phyloP scores from a whole-genome alignment of 1,284 basidiomycete species.

The Boletus sp. region DNA sequence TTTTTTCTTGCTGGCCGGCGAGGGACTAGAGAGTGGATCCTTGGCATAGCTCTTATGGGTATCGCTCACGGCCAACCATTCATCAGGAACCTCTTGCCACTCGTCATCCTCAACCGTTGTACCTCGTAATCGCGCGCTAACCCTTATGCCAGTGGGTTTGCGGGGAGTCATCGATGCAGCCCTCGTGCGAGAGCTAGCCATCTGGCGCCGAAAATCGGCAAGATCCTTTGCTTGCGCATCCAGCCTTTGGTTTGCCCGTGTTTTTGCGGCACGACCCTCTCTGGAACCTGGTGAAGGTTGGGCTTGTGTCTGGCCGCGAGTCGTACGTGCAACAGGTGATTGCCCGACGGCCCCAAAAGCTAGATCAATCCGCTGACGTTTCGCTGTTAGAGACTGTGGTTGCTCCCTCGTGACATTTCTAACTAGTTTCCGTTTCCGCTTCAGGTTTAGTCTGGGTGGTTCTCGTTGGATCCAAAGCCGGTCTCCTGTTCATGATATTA shows the following conservation, averaged over 20 bases:
- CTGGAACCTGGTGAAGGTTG: constrained; percentile 31
- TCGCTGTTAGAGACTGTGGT: constrained; percentile 17
- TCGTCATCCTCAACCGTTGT: constrained; percentile 50
- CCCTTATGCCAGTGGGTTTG: constrained; percentile 54
- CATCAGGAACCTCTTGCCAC: constrained; percentile 77
- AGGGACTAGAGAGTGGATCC: constrained; percentile 12
- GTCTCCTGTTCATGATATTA: constrained; percentile 47
- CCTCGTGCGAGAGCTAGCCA: constrained; percentile 26
- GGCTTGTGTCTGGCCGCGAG: constrained; percentile 12
- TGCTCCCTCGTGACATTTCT: constrained; percentile 20
- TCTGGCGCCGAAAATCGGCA: constrained; percentile 57
- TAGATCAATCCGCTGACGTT: constrained; percentile 23
- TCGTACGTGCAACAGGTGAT: constrained; percentile 14
- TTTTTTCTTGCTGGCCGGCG: constrained; percentile 9
- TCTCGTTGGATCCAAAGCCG: constrained; percentile 85
- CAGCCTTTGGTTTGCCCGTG: constrained; percentile 65
- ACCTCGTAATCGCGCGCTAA: constrained; percentile 67
- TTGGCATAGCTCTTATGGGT: constrained; percentile 12
- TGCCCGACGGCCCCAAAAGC: constrained; percentile 1
- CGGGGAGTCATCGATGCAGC: constrained; percentile 19
- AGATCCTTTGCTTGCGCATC: constrained; percentile 68
- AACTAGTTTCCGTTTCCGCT: constrained; percentile 52
- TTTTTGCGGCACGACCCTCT: constrained; percentile 61
- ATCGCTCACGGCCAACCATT: constrained; percentile 55
- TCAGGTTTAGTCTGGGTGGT: constrained; percentile 53